Base-by-base conservation (phyloP, 2,329 filamentous ascomycete species). In the Fusarium devonianum region DNA sequence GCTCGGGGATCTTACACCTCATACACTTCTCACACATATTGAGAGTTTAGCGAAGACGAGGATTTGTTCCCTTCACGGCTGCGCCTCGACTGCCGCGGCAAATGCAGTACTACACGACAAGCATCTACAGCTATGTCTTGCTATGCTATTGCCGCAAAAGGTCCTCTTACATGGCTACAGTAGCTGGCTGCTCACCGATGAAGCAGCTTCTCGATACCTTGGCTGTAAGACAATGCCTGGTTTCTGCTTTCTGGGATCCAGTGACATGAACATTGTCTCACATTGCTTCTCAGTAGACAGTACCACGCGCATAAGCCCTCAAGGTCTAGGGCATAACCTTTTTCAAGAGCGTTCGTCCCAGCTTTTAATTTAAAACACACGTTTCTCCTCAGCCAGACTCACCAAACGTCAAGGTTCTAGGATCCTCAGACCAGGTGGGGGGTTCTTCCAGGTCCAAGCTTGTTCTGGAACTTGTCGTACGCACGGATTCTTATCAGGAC, bases 381-480 rank as follows among this genome's bases (percentile, higher is more conserved):
- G n/a, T n/a, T n/a, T n/a, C n/a, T n/a, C n/a, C n/a, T n/a, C n/a
- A n/a, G n/a, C n/a, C n/a, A n/a, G n/a, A n/a, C n/a, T n/a, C n/a
- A n/a, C n/a, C n/a, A n/a, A n/a, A n/a, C n/a, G n/a, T 26, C 39
- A 51, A 44, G 49, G 49, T 29, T 36, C 43, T 13, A 32, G 35
- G 33, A 25, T 40, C 41, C 25, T 34, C 25, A 19, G 49, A 21
- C 39, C 32, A 10, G 26, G 14, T 17, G 32, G 16, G 13, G 21
- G 25, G 33, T 29, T 23, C 22, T 36, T 23, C 19, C 11, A 26
- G 23, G 36, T 23, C 55, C 17, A 56, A 59, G 50, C 37, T 28
- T 39, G 40, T 59, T 59, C 50, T 56, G 50, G 41, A 58, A 59
- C 26, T 12, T 42, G n/a, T 14, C 4, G 23, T 51, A 40, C n/a